Base-by-base conservation (phyloP, 2,329 filamentous ascomycete genomes). In the Arthrobotrys megalospora region DNA sequence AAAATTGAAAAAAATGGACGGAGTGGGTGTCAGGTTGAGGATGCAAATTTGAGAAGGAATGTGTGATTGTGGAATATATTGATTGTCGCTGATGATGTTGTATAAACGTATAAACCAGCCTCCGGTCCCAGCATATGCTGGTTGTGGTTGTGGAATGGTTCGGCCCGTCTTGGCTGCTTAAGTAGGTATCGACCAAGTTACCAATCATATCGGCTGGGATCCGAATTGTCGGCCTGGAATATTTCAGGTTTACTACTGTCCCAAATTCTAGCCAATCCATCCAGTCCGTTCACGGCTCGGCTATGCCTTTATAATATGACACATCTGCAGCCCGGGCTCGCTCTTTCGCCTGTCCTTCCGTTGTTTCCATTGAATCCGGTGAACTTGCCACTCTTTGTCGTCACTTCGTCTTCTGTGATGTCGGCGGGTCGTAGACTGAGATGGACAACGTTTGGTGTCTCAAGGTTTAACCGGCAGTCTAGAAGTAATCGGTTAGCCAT, bases 391-490 rank as follows among this genome's bases (percentile, higher is more conserved):
- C 79, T 80, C 43, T 79, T 79, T 38, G 80, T 81, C 12, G 81
- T 82, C 24, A 77, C 78, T 63, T 82, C 81, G 48, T 82, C 81
- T n/a, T 82, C 81, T 12, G 79, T 73, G 3, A 79, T 66, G 60
- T 82, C 81, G 24, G 81, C 79, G 7, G 81, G 81, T 1, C 81
- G 76, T n/a, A 82, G 69, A 24, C 80, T 81, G 77, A 82, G 81
- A 45, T 82, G 81, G 21, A 82, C 81, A 16, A 82, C 81, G 38
- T 82, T 82, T 41, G 81, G 79, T 3, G 75, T 64, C n/a, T 82
- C 80, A n/a, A 76, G 62, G 34, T 79, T 81, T 55, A 82, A 79
- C n/a, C 81, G 75, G 38, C 81, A 82, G 60, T 82, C 81, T 82
- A 64, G 58, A 67, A 47, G 8, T 24, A 2, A 45, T 32, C 24